phyloP scores from a whole-genome alignment of 345 rosid genomes.

The Aethionema arabicum region DNA sequence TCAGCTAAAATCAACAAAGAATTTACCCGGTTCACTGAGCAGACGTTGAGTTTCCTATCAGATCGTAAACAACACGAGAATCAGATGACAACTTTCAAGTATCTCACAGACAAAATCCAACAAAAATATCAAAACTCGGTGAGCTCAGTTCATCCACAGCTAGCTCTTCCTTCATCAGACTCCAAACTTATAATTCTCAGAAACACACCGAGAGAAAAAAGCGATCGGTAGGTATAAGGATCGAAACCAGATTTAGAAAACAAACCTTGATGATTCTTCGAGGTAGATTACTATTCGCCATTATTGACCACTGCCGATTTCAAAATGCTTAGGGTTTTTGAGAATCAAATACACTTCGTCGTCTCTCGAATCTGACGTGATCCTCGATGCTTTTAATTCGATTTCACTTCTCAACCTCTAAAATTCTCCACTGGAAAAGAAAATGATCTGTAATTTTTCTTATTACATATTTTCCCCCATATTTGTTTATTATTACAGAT shows the following conservation, averaged over 20 bases:
- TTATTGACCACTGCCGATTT: constrained; percentile 9
- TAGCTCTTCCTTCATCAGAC: neutral
- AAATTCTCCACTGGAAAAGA: neutral
- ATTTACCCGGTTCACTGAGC: constrained; percentile 94
- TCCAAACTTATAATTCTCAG: neutral
- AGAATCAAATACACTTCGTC: constrained; percentile 20
- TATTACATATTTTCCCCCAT: neutral
- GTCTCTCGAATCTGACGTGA: constrained; percentile 24
- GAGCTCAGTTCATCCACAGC: neutral
- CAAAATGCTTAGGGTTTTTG: constrained; percentile 27
- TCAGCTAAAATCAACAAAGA: constrained; percentile 10
- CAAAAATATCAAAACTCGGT: neutral
- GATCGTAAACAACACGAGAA: constrained; percentile 19
- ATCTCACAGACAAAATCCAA: neutral
- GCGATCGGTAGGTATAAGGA: constrained; percentile 23
- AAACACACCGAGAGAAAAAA: constrained; percentile 14
- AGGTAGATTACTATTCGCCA: constrained; percentile 97
- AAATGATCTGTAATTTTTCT: neutral
- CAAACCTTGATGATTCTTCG: constrained; percentile 94
- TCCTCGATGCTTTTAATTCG: constrained; percentile 27
- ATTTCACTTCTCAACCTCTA: constrained; percentile 22
- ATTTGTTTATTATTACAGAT: constrained; percentile 5
- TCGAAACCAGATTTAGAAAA: constrained; percentile 19
- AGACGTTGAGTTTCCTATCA: constrained; percentile 96
- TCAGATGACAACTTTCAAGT: constrained; percentile 9